Percentiles rank a stretch among this genome's conserved stretches.
Evolutionary conservation across 106 monocot species (phyloP).

Genomic region (Posidonia australis): DNA sequence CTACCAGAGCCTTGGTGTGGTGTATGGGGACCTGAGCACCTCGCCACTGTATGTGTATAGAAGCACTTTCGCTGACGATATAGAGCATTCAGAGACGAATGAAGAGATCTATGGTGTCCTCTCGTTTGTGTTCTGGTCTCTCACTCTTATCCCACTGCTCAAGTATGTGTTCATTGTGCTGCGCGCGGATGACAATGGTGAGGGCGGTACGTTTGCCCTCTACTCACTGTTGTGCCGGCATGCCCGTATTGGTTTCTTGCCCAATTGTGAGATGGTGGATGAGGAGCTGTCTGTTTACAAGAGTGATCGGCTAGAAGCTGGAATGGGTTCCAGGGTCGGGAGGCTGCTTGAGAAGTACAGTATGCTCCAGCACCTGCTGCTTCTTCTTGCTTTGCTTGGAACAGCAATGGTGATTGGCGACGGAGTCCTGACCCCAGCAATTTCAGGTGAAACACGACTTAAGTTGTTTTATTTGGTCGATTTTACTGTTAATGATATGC

Average conservation of each 20-base stretch:
- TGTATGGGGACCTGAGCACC: slow-evolving; percentile 21
- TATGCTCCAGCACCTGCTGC: slow-evolving; percentile 43
- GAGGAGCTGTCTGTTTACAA: slow-evolving; percentile 61
- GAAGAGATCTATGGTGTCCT: slow-evolving; percentile 25
- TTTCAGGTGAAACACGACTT: slow-evolving; percentile 41
- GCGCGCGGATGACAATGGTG: slow-evolving; percentile 19
- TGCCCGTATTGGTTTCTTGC: slow-evolving; percentile 57
- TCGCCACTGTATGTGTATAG: slow-evolving; percentile 25
- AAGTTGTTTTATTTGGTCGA: not conserved
- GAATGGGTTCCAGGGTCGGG: slow-evolving; percentile 8
- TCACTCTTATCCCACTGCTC: slow-evolving; percentile 20
- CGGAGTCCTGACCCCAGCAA: slow-evolving; percentile 82
- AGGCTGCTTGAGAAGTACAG: slow-evolving; percentile 52
- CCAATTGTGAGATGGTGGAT: slow-evolving; percentile 50
- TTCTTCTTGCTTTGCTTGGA: slow-evolving; percentile 65
- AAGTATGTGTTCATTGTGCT: slow-evolving; percentile 26
- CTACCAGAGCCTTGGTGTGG: slow-evolving; percentile 23
- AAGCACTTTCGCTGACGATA: slow-evolving; percentile 16
- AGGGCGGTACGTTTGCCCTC: slow-evolving; percentile 74
- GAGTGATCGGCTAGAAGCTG: slow-evolving; percentile 7
- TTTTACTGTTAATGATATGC: not conserved
- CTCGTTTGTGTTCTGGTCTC: slow-evolving; percentile 22
- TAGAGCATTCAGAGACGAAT: slow-evolving; percentile 14
- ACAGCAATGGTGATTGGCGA: slow-evolving; percentile 95
- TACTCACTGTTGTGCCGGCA: slow-evolving; percentile 82